These are phyloP conservation scores for Aspergillus sp. DNA, from an alignment of 2,329 filamentous ascomycete genomes.

Conservation along the genomic window DNA sequence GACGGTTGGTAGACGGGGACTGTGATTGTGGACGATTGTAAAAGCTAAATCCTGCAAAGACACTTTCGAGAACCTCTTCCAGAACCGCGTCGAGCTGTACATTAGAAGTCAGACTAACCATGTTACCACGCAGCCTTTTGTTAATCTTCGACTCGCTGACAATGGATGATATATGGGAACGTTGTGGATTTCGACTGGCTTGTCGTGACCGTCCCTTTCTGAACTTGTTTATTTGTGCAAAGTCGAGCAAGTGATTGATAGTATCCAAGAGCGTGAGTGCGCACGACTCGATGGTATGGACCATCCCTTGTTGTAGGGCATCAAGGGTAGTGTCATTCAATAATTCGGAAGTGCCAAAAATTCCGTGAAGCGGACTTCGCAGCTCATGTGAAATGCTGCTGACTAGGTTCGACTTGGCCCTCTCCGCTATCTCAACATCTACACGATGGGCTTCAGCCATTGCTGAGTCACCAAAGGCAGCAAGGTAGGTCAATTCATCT, in stretches of 20 bases:
- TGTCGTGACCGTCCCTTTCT: conserved; percentile 6
- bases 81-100: conserved; percentile 10
- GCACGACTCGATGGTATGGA: conserved; percentile 35
- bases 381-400: conserved; percentile 32
- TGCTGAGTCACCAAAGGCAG: conserved; percentile 28
- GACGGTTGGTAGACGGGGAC: not conserved
- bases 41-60: conserved; percentile 14
- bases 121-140: too few relatives aligned
- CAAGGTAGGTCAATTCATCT: conserved; percentile 24
- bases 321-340: conserved; percentile 24
- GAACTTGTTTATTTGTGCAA: conserved; percentile 17
- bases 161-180: not conserved
- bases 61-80: conserved; percentile 13
- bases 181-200: not conserved
- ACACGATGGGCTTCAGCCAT: conserved; percentile 29
- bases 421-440: conserved; percentile 24
- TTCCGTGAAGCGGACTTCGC: conserved; percentile 31
- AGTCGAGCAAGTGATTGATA: conserved; percentile 35
- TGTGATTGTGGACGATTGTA: conserved; percentile 1
- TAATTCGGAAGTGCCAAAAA: conserved; percentile 29
- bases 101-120: too few relatives aligned
- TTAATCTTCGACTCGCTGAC: too few relatives aligned
- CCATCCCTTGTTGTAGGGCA: conserved; percentile 24
- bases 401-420: conserved; percentile 30
- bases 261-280: conserved; percentile 40